These are phyloP conservation scores for Trichophyton benhamiae DNA, from an alignment of 2,329 filamentous ascomycete genomes.

Conservation along the genomic window DNA sequence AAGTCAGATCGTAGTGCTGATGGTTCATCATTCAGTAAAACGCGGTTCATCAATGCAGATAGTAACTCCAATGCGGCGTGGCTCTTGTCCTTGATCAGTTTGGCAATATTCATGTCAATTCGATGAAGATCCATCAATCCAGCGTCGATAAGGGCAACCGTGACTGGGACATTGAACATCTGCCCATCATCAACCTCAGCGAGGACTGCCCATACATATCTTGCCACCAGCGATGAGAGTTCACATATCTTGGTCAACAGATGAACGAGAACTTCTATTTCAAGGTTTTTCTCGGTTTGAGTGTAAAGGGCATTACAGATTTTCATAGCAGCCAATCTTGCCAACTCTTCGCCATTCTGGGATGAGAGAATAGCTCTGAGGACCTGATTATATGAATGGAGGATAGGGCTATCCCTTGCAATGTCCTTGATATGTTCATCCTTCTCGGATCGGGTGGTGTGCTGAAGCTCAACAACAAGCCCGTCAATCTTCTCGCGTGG, in stretches of 20 bases:
- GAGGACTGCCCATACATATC: constrained; percentile 38
- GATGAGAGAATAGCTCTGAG: constrained; percentile 42
- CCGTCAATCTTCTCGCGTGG: constrained; percentile 43
- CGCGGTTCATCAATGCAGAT: constrained; percentile 63
- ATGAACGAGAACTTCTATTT: constrained; percentile 52
- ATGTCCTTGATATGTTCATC: constrained; percentile 49
- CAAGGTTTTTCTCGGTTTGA: constrained; percentile 43
- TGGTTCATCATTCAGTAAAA: constrained; percentile 65
- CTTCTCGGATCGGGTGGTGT: constrained; percentile 42
- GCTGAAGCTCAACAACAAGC: constrained; percentile 46
- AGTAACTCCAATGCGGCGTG: constrained; percentile 65
- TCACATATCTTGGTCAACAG: constrained; percentile 51
- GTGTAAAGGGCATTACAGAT: constrained; percentile 46
- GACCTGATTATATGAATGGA: constrained; percentile 47
- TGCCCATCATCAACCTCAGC: constrained; percentile 46
- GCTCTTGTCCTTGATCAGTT: constrained; percentile 59
- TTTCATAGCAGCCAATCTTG: constrained; percentile 44
- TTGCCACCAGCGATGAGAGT: constrained; percentile 45
- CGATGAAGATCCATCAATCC: constrained; percentile 49
- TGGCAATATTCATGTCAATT: constrained; percentile 60
- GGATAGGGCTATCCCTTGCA: constrained; percentile 41
- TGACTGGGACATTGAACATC: constrained; percentile 50
- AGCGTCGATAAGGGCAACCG: constrained; percentile 47
- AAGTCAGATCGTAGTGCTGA: constrained; percentile 76
- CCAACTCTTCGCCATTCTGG: constrained; percentile 45